These are phyloP conservation scores for Globisporangium acanthophoron DNA, from an alignment of 352 stramenopile genomes.

Conservation along the genomic window DNA sequence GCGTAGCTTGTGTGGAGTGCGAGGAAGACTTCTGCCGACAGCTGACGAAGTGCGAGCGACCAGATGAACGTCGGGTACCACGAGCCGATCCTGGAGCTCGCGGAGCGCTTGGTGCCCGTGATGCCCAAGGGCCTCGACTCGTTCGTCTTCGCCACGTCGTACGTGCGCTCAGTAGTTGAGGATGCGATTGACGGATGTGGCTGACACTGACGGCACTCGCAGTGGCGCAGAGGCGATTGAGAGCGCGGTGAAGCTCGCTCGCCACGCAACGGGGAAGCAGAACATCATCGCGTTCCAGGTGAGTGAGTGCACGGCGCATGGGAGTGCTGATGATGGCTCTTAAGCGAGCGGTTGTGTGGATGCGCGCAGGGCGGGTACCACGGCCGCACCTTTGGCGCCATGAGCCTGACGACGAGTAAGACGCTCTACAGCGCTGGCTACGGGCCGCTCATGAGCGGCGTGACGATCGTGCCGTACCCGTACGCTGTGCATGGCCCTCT, in stretches of 20 bases:
- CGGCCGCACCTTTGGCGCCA: constrained; percentile 87
- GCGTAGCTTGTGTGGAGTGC: neutral
- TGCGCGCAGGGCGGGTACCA: constrained; percentile 77
- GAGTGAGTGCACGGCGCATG: neutral
- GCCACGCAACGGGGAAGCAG: constrained; percentile 83
- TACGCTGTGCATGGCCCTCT: constrained; percentile 41
- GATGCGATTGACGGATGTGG: too few relatives aligned
- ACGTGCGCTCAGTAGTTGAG: neutral
- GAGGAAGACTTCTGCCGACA: too few relatives aligned
- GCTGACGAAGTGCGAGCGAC: too few relatives aligned
- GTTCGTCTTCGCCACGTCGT: constrained; percentile 86
- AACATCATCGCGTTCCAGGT: constrained; percentile 89
- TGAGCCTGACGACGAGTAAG: constrained; percentile 91
- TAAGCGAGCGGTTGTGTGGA: neutral
- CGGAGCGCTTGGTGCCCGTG: constrained; percentile 65
- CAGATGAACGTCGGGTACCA: constrained; percentile 93
- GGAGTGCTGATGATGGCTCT: neutral
- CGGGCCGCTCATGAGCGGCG: constrained; percentile 72
- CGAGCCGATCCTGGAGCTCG: constrained; percentile 88
- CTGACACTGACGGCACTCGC: constrained; percentile 1
- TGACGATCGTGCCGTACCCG: constrained; percentile 85
- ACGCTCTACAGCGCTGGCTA: constrained; percentile 86
- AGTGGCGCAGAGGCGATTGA: constrained; percentile 90
- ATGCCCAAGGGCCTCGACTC: constrained; percentile 76
- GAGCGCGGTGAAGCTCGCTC: constrained; percentile 90